Conservation (phyloP, 805 yeast genomes). For the Yamadazyma philogaea region DNA sequence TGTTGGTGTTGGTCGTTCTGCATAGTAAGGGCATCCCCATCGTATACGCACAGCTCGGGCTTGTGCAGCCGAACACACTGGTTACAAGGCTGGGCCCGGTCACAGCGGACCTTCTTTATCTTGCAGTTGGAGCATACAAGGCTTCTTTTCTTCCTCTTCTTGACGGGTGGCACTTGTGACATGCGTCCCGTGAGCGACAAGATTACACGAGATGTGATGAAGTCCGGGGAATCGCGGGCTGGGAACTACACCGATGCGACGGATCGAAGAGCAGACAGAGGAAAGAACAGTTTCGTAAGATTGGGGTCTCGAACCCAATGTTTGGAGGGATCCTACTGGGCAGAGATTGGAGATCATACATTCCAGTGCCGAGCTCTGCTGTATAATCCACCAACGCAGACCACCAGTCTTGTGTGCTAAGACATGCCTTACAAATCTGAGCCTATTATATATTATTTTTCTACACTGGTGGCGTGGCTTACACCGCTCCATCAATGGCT, state of each 20-base stretch:
- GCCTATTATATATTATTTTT: not conserved
- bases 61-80: constrained; percentile 28
- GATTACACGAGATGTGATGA: too few relatives aligned
- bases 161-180: not conserved
- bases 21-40: constrained; percentile 10
- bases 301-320: too few relatives aligned
- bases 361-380: too few relatives aligned
- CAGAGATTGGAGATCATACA: too few relatives aligned
- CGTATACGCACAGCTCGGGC: constrained; percentile 15
- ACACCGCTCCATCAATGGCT: constrained; percentile 3
- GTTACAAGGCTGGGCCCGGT: constrained; percentile 35
- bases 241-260: too few relatives aligned
- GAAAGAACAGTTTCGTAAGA: too few relatives aligned
- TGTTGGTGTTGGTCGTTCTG: not conserved
- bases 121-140: constrained; percentile 38
- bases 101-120: constrained; percentile 33
- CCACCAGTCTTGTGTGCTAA: too few relatives aligned
- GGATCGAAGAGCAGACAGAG: too few relatives aligned
- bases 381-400: too few relatives aligned
- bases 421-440: too few relatives aligned
- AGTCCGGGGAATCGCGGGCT: too few relatives aligned
- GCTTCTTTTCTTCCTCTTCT: constrained; percentile 33
- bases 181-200: not conserved
- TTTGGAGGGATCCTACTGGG: too few relatives aligned
- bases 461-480: not conserved